Evolutionary conservation across 1,284 basidiomycete genomes (phyloP), one percentile per base, ranked within the genome.

Genomic region (Boletus hoseneyae): DNA sequence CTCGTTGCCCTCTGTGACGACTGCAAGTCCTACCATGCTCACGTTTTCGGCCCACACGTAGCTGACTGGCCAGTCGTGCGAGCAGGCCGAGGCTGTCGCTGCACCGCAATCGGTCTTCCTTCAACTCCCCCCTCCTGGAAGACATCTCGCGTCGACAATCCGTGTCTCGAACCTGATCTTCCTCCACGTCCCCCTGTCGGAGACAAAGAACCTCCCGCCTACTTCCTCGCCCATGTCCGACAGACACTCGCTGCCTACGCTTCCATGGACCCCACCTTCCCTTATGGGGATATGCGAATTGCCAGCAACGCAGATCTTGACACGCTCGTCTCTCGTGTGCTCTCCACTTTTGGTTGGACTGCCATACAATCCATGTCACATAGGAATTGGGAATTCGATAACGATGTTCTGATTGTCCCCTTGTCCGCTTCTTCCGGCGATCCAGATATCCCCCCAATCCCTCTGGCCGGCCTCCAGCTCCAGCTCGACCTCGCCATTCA

Each of bases 11-110:
- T 69, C 51, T 66, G 64, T 46, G 54, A 64, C 23, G 56, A 68
- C 47, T 66, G 64, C 45, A 66, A 60, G 48, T 54, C 64, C 16
- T 66, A 68, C 45, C 54, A 66, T 34, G 51, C 63, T 1, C 61
- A 67, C 35, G 66, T 66, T 4, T 69, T 65, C 30, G 64, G 64
- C 5, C 62, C 59, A 21, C 65, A 66, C 35, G 55, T 68, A 1
- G 61, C 56, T 1, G 67, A 66, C 36, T 66, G 64, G 64, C 64
- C 66, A 8, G 59, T 64, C 51, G 45, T 68, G 13, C 63, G 44
- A 27, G 63, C 61, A 29, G 65, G 62, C 12, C 41, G 66, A 1
- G 56, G 62, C n/a, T 65, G 64, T 46, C 62, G 56, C 16, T 69
- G 64, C 43, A 50, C 51, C 3, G 45, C 60, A 4, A 47, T 66